Evolutionary conservation across 208 protist species (phyloP), one percentile per base, ranked within the genome.

Genomic region (Leishmania martiniquensis): DNA sequence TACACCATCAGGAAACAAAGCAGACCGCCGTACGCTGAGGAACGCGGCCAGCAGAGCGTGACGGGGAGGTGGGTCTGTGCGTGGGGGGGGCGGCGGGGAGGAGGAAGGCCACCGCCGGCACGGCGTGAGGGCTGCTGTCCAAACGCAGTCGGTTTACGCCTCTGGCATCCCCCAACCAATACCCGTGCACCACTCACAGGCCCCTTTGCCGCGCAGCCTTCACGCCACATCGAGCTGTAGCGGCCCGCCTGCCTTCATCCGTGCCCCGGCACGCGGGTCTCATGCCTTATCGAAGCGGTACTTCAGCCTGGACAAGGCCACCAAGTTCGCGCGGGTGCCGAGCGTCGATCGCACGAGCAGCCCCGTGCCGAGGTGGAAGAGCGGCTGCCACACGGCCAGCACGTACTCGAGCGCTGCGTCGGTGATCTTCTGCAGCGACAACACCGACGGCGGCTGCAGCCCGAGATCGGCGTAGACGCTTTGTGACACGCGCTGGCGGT

Each of bases 241-340:
- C 39, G 2, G 3, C 9, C 22, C 37, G 20, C 34, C 39, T 68
- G 25, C 63, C 13, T 29, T 39, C 63, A 68, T 68, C 39, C 15
- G 17, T 39, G 44, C 2, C 29, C 37, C 9, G 20, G 47, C 29
- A n/a, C 1, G 5, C 1, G 9, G 0, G 68, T 29, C 3, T 79
- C 80, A 95, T 2, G 86, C 69, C 77, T 94, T 93, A 2, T 95
- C 91, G 63, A 88, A 95, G 25, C 72, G 72, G 76, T 97, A 97
- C 75, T 87, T 93, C 29, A 93, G 72, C 29, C 71, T 32, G 0
- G 91, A 88, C 72, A 97, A 75, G 13, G 77, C 42, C 0, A 91
- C 17, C 25, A 97, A 68, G 65, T 92, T 84, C 22, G 88, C 81
- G 4, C 87, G 86, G 0, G 82, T 87, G 47, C 78, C 73, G 37